A percentile compares a stretch with the other conserved stretches of the same genome.
Conservation (phyloP, 768 basidiomycete species). For the Dioszegia hungarica region DNA sequence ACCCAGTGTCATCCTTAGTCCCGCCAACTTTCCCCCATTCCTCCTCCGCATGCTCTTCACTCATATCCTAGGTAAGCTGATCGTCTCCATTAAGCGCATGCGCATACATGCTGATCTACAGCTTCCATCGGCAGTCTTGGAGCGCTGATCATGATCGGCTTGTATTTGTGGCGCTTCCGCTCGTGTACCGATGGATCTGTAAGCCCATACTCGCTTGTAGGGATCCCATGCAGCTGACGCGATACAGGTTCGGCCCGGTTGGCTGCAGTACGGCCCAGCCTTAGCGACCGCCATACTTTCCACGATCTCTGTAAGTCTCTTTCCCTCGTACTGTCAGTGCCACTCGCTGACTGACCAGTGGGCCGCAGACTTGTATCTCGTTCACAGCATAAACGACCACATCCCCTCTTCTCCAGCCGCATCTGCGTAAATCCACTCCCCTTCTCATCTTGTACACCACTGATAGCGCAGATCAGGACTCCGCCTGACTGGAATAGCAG, state of each 20-base stretch:
- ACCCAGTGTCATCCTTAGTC: not conserved
- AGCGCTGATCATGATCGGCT: not conserved
- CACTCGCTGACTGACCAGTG: not conserved
- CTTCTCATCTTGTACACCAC: not conserved
- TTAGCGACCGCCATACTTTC: not conserved
- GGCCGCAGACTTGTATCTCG: not conserved
- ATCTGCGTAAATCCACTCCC: not conserved
- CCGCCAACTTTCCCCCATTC: not conserved
- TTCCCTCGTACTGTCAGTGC: not conserved
- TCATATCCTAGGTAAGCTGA: not conserved
- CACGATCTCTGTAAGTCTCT: not conserved
- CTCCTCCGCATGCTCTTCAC: not conserved
- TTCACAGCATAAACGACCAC: not conserved
- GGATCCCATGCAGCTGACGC: not conserved
- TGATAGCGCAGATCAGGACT: not conserved
- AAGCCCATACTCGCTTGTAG: not conserved
- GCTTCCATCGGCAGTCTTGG: not conserved
- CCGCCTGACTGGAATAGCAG: not conserved
- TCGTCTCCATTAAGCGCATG: not conserved
- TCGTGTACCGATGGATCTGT: not conserved
- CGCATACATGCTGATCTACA: not conserved
- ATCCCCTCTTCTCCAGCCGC: no score
- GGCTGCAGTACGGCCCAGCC: not conserved
- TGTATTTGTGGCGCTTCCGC: not conserved
- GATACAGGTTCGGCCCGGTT: not conserved